Evolutionary conservation across 495 filamentous ascomycete species (phyloP).

Genomic region (Talaromyces trachyspermus): DNA sequence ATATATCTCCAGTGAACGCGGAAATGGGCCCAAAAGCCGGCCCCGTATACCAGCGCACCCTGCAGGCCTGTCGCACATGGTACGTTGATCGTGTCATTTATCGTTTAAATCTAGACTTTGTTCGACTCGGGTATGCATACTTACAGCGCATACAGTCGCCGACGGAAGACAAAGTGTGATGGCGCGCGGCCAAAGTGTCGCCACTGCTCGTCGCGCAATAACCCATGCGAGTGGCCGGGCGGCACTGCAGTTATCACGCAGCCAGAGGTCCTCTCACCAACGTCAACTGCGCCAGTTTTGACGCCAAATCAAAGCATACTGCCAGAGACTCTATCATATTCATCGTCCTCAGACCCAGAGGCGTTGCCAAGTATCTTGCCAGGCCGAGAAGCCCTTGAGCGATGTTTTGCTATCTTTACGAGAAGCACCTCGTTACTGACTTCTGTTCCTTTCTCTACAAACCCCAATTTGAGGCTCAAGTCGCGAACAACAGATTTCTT

Average conservation of each 20-base stretch:
- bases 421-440: background rate
- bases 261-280: background rate
- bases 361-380: too few relatives aligned
- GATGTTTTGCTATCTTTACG: background rate
- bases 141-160: background rate
- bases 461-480: background rate
- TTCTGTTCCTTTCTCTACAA: background rate
- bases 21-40: too few relatives aligned
- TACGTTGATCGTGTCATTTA: background rate
- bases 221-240: background rate
- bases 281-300: background rate
- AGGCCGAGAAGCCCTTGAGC: background rate
- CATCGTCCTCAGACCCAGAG: too few relatives aligned
- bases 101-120: background rate
- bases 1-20: too few relatives aligned
- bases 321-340: background rate
- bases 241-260: background rate
- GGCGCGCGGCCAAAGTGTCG: background rate
- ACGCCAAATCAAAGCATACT: background rate
- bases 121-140: background rate
- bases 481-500: background rate
- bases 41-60: too few relatives aligned
- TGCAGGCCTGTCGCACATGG: background rate
- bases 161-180: background rate
- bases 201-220: background rate